A percentile compares a stretch with the other conserved stretches of the same genome.
These are phyloP conservation scores for Phialophora macrospora DNA, from an alignment of 2,329 filamentous ascomycete species.

Conservation along the genomic window DNA sequence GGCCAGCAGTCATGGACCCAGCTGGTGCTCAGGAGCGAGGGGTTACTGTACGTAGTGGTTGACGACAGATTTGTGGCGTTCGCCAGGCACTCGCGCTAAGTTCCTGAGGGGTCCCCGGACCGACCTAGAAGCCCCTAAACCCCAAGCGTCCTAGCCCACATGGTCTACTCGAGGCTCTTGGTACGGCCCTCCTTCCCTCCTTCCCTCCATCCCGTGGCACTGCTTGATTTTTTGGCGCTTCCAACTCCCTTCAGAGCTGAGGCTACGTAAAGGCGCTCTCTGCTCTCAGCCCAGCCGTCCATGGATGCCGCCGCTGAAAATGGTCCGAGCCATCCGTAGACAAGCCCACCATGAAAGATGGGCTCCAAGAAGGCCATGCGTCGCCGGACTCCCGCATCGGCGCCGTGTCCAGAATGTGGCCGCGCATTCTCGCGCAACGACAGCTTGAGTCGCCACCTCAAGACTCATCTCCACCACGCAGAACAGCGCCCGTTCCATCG, in stretches of 20 bases:
- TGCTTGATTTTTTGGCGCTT: neutral
- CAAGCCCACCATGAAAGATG: conserved; percentile 14
- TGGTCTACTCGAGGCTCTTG: neutral
- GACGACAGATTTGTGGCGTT: neutral
- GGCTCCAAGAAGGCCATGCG: conserved; percentile 26
- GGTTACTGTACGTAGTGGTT: too few relatives aligned
- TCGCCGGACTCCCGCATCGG: conserved; percentile 32
- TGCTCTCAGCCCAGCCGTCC: neutral
- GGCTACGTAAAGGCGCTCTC: neutral
- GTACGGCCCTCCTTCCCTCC: too few relatives aligned
- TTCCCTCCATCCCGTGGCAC: neutral
- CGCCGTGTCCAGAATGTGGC: conserved; percentile 35
- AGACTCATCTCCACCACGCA: conserved; percentile 27
- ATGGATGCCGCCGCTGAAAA: conserved; percentile 1
- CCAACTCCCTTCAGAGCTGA: neutral
- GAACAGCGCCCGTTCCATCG: conserved; percentile 34
- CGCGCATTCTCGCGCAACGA: conserved; percentile 34
- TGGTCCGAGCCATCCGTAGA: neutral
- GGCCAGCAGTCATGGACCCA: too few relatives aligned
- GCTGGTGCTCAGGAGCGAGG: too few relatives aligned
- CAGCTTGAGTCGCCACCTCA: conserved; percentile 33
- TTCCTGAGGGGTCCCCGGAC: too few relatives aligned
- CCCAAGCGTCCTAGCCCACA: neutral
- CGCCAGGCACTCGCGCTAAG: neutral
- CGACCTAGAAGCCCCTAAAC: neutral